Conservation (phyloP, 2,329 filamentous ascomycete genomes). For the Neospermospora avenae region DNA sequence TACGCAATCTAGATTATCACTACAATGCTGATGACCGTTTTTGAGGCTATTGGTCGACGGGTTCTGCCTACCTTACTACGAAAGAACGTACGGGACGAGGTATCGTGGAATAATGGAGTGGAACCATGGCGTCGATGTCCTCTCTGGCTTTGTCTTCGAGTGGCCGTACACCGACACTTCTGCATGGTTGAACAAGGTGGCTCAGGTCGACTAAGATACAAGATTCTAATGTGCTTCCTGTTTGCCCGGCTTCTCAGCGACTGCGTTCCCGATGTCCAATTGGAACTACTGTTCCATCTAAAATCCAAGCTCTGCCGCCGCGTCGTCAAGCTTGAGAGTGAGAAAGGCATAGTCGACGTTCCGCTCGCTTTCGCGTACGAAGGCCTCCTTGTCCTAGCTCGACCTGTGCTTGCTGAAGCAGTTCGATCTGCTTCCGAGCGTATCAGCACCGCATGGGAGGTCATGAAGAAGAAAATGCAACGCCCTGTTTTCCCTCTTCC, state of each 20-base stretch:
- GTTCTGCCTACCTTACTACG: conserved; percentile 39
- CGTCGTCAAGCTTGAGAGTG: conserved; percentile 53
- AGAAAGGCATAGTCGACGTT: conserved; percentile 44
- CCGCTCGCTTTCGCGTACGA: neutral
- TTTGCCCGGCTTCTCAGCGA: conserved; percentile 47
- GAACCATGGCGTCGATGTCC: conserved; percentile 62
- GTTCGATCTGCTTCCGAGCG: conserved; percentile 33
- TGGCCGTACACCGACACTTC: conserved; percentile 52
- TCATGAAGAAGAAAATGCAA: conserved; percentile 38
- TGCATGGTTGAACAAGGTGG: conserved; percentile 39
- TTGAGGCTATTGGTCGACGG: conserved; percentile 51
- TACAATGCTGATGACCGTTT: conserved; percentile 56
- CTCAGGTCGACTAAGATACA: conserved; percentile 50
- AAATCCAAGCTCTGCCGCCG: conserved; percentile 54
- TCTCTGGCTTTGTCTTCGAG: conserved; percentile 60
- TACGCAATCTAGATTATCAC: conserved; percentile 39
- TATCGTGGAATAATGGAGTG: conserved; percentile 43
- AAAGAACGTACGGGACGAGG: conserved; percentile 62
- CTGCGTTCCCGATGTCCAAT: conserved; percentile 26
- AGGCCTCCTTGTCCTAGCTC: conserved; percentile 15
- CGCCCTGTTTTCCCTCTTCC: conserved; percentile 44
- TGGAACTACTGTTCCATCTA: conserved; percentile 41
- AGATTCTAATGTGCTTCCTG: conserved; percentile 50
- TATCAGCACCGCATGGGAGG: conserved; percentile 39
- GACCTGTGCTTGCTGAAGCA: conserved; percentile 28